Conservation (phyloP, 2,329 filamentous ascomycete species). For the Tolypocladium ovalisporum region DNA sequence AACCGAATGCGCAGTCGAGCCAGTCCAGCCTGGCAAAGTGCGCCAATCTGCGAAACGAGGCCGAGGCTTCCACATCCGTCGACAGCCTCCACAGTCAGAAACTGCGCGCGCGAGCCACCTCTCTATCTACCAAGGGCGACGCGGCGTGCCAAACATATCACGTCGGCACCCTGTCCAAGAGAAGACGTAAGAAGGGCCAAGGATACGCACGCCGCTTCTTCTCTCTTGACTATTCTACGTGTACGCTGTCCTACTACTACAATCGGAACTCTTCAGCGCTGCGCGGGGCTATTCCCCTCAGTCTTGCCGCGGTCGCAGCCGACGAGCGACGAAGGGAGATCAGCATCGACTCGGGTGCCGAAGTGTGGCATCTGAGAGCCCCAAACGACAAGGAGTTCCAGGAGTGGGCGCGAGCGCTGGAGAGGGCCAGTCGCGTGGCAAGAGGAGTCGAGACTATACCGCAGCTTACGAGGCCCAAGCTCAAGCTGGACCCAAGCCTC, state of each 20-base stretch:
- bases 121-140: slow-evolving; percentile 43
- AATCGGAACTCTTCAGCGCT: slow-evolving; percentile 88
- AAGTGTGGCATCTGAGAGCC: slow-evolving; percentile 90
- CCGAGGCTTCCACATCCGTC: slow-evolving; percentile 40
- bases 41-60: slow-evolving; percentile 32
- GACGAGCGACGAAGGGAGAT: slow-evolving; percentile 86
- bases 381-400: slow-evolving; percentile 74
- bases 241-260: slow-evolving; percentile 92
- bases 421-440: slow-evolving; percentile 63
- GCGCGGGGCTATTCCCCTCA: slow-evolving; percentile 83
- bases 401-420: slow-evolving; percentile 77
- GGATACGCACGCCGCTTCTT: slow-evolving; percentile 91
- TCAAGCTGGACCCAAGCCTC: slow-evolving; percentile 16
- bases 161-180: slow-evolving; percentile 78
- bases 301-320: slow-evolving; percentile 79
- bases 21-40: slow-evolving; percentile 41
- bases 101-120: slow-evolving; percentile 29
- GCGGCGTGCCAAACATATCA: slow-evolving; percentile 50
- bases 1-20: slow-evolving; percentile 26
- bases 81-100: slow-evolving; percentile 50
- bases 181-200: slow-evolving; percentile 85
- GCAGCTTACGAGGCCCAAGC: slow-evolving; percentile 13
- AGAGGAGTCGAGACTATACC: slow-evolving; percentile 35
- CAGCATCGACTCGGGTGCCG: slow-evolving; percentile 90
- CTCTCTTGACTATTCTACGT: slow-evolving; percentile 87